Percentiles rank a stretch among this genome's conserved stretches.
Conservation (phyloP, 495 filamentous ascomycete species). For the Paragyromitra xinjiangensis region DNA sequence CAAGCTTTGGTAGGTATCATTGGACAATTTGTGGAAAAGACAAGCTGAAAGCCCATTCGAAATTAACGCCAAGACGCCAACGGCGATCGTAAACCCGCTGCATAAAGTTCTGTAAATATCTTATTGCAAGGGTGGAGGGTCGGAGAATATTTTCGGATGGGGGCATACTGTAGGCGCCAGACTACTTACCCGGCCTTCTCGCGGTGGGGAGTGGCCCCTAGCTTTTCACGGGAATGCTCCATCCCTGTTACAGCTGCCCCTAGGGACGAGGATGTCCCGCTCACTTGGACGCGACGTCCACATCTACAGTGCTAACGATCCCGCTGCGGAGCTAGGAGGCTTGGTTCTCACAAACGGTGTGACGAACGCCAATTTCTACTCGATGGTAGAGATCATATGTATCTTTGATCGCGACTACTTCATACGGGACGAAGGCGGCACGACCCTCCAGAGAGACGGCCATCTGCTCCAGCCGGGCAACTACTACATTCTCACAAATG, state of each 20-base stretch:
- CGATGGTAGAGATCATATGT: not conserved
- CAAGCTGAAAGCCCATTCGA: slow-evolving; percentile 45
- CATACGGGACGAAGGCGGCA: not conserved
- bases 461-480: not conserved
- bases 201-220: too few species aligned
- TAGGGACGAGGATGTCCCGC: too few species aligned
- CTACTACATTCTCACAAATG: not conserved
- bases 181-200: too few species aligned
- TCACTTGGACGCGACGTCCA: not conserved
- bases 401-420: not conserved
- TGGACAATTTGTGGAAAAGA: slow-evolving; percentile 49
- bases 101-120: slow-evolving; percentile 18
- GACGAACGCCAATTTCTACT: not conserved
- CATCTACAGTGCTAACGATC: too few species aligned
- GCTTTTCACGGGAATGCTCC: too few species aligned
- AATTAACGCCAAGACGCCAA: slow-evolving; percentile 39
- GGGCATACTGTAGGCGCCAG: not conserved
- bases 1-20: slow-evolving; percentile 26
- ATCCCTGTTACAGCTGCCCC: too few species aligned
- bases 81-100: slow-evolving; percentile 26
- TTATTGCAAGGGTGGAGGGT: slow-evolving; percentile 9
- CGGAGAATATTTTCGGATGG: slow-evolving; percentile 11
- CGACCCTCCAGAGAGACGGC: not conserved
- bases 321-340: too few species aligned
- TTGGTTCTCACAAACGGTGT: not conserved